Evolutionary conservation across 495 filamentous ascomycete genomes (phyloP).

Genomic region (Platismatia glauca): DNA sequence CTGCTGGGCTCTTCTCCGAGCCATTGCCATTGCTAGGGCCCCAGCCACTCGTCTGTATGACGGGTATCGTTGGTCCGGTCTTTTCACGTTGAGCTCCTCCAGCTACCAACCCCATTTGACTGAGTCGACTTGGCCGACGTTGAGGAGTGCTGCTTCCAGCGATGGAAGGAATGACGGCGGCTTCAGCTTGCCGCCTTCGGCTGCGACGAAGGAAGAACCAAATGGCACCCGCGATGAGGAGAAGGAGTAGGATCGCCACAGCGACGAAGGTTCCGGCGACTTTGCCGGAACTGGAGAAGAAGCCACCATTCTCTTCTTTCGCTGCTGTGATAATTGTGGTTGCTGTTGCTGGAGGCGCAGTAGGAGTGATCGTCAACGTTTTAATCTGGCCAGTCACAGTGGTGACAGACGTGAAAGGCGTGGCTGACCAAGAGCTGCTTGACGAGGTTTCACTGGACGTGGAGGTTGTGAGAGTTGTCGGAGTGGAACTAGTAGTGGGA

Average conservation of each 20-base stretch:
- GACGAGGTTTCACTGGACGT: slow-evolving; percentile 7
- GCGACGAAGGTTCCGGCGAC: slow-evolving; percentile 44
- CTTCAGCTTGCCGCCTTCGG: slow-evolving; percentile 28
- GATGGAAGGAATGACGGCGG: slow-evolving; percentile 27
- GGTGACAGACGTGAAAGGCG: slow-evolving; percentile 38
- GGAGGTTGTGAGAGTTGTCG: slow-evolving; percentile 26
- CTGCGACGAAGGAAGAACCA: slow-evolving; percentile 36
- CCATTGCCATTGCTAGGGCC: slow-evolving; percentile 20
- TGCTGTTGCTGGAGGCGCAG: slow-evolving; percentile 25
- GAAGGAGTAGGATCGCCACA: slow-evolving; percentile 29
- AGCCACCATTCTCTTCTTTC: slow-evolving; percentile 25
- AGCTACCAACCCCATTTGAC: slow-evolving; percentile 37
- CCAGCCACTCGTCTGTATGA: slow-evolving; percentile 24
- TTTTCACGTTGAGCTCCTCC: slow-evolving; percentile 22
- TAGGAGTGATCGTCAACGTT: slow-evolving; percentile 44
- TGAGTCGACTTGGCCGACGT: slow-evolving; percentile 38
- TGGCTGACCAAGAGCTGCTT: slow-evolving; percentile 29
- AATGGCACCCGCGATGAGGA: slow-evolving; percentile 32
- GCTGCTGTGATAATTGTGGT: slow-evolving; percentile 27
- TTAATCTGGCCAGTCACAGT: slow-evolving; percentile 42
- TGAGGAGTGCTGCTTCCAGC: slow-evolving; percentile 24
- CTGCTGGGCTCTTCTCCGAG: slow-evolving; percentile 24
- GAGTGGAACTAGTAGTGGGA: slow-evolving; percentile 14
- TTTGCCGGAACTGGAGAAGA: slow-evolving; percentile 38
- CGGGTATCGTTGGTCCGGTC: slow-evolving; percentile 25